These are phyloP conservation scores for Lignosus rhinocerotis DNA, from an alignment of 1,284 basidiomycete genomes.

Conservation along the genomic window DNA sequence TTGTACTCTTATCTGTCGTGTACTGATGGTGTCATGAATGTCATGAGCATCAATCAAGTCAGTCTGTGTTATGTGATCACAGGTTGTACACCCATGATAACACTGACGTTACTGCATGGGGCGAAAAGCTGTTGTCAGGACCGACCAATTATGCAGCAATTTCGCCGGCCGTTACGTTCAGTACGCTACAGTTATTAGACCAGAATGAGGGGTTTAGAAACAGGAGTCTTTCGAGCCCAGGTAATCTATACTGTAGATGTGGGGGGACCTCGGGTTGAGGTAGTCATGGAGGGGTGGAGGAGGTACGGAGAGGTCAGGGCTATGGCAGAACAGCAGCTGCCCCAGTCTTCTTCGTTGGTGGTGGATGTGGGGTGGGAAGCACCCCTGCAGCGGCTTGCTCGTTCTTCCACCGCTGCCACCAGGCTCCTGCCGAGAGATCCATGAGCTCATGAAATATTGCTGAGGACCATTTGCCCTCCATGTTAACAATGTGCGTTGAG, in stretches of 20 bases:
- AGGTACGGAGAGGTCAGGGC: neutral
- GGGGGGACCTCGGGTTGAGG: too few species aligned
- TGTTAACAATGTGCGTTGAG: conserved; percentile 45
- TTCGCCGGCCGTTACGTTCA: neutral
- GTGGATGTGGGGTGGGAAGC: conserved; percentile 46
- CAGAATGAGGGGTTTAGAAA: too few species aligned
- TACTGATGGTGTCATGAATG: conserved; percentile 15
- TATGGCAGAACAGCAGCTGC: conserved; percentile 53
- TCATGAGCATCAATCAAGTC: neutral
- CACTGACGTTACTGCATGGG: neutral
- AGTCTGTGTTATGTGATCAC: neutral
- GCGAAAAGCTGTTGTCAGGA: too few species aligned
- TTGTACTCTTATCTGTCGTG: conserved; percentile 17
- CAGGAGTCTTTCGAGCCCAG: too few species aligned
- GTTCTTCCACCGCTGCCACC: conserved; percentile 60
- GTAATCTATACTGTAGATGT: neutral
- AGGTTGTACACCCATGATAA: neutral
- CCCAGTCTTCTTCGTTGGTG: conserved; percentile 39
- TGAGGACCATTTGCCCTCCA: conserved; percentile 68
- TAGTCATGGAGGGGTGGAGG: neutral
- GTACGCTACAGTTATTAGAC: too few species aligned
- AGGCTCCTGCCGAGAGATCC: conserved; percentile 58
- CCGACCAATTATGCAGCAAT: neutral
- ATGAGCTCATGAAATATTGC: conserved; percentile 67
- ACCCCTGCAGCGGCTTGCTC: conserved; percentile 46